These are phyloP conservation scores for Elongisporangium prolatum DNA, from an alignment of 352 stramenopile species.

Conservation along the genomic window DNA sequence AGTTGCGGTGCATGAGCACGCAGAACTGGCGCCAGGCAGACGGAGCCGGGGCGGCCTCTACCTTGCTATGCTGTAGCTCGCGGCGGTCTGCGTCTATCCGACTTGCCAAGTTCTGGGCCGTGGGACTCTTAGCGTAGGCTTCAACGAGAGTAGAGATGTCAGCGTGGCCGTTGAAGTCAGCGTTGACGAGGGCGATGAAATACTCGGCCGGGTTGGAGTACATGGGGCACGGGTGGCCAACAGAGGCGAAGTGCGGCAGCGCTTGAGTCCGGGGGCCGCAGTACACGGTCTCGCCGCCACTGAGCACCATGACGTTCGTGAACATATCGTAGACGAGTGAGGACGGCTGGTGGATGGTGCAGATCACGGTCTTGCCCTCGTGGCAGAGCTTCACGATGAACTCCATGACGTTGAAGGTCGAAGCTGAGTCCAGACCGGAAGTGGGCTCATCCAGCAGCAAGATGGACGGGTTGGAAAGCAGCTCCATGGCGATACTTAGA, in stretches of 20 bases:
- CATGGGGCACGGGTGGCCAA: slow-evolving; percentile 49
- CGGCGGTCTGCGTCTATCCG: no score
- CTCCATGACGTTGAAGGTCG: slow-evolving; percentile 87
- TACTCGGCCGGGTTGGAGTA: slow-evolving; percentile 72
- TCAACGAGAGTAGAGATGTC: no score
- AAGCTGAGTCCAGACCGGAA: slow-evolving; percentile 85
- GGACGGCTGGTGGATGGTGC: slow-evolving; percentile 85
- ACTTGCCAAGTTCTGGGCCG: no score
- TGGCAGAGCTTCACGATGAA: slow-evolving; percentile 39
- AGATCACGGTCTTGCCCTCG: slow-evolving; percentile 66
- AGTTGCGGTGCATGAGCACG: slow-evolving; percentile 47
- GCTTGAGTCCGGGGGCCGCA: slow-evolving; percentile 64
- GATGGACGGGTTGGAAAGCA: slow-evolving; percentile 92
- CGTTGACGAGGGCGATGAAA: slow-evolving; percentile 56
- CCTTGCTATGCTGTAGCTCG: no score
- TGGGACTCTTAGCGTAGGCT: no score
- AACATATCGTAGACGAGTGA: slow-evolving; percentile 66
- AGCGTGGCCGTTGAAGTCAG: slow-evolving; percentile 48
- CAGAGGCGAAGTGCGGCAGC: slow-evolving; percentile 44
- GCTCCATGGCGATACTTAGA: slow-evolving; percentile 92
- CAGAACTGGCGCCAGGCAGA: no score
- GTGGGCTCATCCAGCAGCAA: slow-evolving; percentile 95
- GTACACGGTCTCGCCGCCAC: slow-evolving; percentile 82
- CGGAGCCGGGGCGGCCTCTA: no score
- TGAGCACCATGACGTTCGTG: slow-evolving; percentile 58